A percentile compares a stretch with the other conserved stretches of the same genome.
Evolutionary conservation across 2,329 filamentous ascomycete genomes (phyloP).

Genomic region (Aureobasidium pullulans): DNA sequence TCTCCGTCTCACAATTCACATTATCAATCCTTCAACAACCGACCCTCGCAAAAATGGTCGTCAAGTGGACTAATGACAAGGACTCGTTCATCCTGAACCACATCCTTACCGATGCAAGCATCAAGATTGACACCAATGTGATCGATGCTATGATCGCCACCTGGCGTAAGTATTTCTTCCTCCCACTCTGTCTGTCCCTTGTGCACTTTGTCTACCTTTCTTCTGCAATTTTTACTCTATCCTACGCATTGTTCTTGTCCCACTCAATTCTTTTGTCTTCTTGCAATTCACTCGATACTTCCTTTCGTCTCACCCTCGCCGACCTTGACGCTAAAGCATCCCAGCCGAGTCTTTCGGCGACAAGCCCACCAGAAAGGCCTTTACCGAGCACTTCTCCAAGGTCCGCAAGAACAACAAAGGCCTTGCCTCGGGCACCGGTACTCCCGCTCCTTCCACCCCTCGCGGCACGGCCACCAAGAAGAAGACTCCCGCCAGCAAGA

Average conservation of each 20-base stretch:
- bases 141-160: conserved; percentile 5
- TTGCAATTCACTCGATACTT: neutral
- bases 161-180: conserved; percentile 15
- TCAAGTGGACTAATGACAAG: conserved; percentile 16
- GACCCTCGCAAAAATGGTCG: conserved; percentile 12
- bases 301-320: neutral
- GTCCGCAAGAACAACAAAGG: conserved; percentile 11
- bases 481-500: neutral
- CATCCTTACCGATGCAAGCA: conserved; percentile 2
- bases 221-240: neutral
- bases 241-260: neutral
- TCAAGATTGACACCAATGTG: conserved; percentile 1
- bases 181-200: neutral
- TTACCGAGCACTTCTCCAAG: conserved; percentile 16
- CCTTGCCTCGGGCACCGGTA: neutral
- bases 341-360: conserved; percentile 11
- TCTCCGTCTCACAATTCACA: neutral
- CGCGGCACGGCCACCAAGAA: neutral
- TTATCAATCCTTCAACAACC: neutral
- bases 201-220: neutral
- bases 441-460: neutral
- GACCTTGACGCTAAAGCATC: neutral
- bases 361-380: conserved; percentile 14
- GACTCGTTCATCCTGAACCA: conserved; percentile 14
- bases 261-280: neutral